Percentiles rank a stretch among this genome's conserved stretches.
Evolutionary conservation across 106 monocot species (phyloP).

Genomic region (Acorus calamus): DNA sequence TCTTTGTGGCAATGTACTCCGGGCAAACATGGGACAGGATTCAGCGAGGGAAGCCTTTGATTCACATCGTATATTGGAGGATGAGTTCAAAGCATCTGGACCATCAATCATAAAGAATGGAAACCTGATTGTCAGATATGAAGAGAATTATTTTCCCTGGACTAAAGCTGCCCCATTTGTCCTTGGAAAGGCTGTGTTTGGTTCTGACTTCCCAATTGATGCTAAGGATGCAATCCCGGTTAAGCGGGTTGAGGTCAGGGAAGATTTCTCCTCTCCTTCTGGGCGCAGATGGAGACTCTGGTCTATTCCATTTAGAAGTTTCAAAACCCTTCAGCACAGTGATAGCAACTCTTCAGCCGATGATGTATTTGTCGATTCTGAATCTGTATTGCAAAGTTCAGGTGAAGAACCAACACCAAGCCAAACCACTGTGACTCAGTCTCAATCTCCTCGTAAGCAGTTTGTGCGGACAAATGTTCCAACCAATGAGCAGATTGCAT

Average conservation of each 20-base stretch:
- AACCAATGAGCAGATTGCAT: constrained; percentile 79
- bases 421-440: constrained; percentile 15
- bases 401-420: constrained; percentile 21
- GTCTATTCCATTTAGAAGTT: constrained; percentile 77
- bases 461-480: constrained; percentile 70
- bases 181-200: constrained; percentile 73
- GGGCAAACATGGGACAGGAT: constrained; percentile 47
- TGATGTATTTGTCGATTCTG: constrained; percentile 67
- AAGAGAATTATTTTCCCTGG: constrained; percentile 59
- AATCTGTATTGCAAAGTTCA: constrained; percentile 39
- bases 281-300: constrained; percentile 78
- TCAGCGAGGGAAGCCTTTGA: constrained; percentile 70
- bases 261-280: constrained; percentile 40
- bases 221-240: constrained; percentile 54
- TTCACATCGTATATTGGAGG: constrained; percentile 49
- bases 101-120: constrained; percentile 53
- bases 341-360: constrained; percentile 46
- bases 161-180: constrained; percentile 59
- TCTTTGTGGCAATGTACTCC: constrained; percentile 69
- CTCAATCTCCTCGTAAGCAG: constrained; percentile 42
- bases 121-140: constrained; percentile 72
- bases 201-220: constrained; percentile 45
- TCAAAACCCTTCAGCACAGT: constrained; percentile 43
- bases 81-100: constrained; percentile 56
- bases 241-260: constrained; percentile 23